phyloP scores from a whole-genome alignment of 768 basidiomycete genomes.

The Boletus vinaceobasis region DNA sequence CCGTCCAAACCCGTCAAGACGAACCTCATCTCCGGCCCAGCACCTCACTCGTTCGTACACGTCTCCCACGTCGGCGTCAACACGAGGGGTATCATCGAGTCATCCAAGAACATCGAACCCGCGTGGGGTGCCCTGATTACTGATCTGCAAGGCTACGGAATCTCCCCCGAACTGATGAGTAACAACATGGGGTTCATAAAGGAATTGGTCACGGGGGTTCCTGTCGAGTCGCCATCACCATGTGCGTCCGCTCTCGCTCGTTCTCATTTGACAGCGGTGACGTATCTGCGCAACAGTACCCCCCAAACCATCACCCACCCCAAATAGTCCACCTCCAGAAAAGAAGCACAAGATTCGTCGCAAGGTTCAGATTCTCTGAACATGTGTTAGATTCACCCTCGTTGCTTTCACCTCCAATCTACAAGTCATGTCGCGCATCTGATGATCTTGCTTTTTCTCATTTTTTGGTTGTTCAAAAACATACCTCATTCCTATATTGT shows the following conservation, averaged over 20 bases:
- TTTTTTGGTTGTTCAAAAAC: slow-evolving; percentile 8
- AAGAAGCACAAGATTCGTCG: slow-evolving; percentile 33
- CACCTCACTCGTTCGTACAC: slow-evolving; percentile 62
- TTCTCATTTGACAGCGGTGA: not conserved
- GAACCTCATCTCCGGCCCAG: slow-evolving; percentile 53
- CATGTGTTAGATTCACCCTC: not conserved
- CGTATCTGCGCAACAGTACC: slow-evolving; percentile 1
- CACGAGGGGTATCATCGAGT: slow-evolving; percentile 48
- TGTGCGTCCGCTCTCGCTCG: slow-evolving; percentile 8
- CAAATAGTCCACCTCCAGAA: slow-evolving; percentile 14
- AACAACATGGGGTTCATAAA: slow-evolving; percentile 36
- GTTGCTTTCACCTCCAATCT: not conserved
- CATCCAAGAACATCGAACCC: slow-evolving; percentile 50
- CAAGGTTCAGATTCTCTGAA: slow-evolving; percentile 29
- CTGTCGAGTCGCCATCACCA: slow-evolving; percentile 2
- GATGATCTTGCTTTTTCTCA: not conserved
- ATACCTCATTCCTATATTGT: slow-evolving; percentile 13
- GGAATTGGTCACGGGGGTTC: slow-evolving; percentile 21
- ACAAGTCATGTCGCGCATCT: not conserved
- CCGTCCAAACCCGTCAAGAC: slow-evolving; percentile 32
- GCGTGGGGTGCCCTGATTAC: slow-evolving; percentile 49
- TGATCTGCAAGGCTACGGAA: slow-evolving; percentile 41
- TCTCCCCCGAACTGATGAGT: slow-evolving; percentile 30
- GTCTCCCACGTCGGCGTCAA: slow-evolving; percentile 62
- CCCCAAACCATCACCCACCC: slow-evolving; percentile 7